Evolutionary conservation across 202 grass and related monocot species (phyloP).

Genomic region (Musa balbisiana): DNA sequence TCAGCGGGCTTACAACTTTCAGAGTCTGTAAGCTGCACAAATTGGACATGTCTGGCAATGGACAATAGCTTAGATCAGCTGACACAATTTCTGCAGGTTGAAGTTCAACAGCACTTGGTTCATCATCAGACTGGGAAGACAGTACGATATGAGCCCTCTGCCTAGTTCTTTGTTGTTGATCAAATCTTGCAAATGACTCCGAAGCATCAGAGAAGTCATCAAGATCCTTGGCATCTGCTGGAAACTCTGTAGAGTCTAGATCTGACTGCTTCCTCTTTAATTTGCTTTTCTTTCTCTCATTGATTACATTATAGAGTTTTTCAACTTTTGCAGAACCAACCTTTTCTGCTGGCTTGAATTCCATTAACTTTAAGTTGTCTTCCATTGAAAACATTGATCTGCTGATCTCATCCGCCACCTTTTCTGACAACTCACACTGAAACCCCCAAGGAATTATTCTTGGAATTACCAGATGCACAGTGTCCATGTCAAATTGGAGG

Average conservation of each 20-base stretch:
- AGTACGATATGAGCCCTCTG: conserved; percentile 37
- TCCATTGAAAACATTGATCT: conserved; percentile 59
- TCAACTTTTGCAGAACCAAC: conserved; percentile 21
- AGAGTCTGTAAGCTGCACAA: conserved; percentile 19
- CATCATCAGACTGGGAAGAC: conserved; percentile 66
- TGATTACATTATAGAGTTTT: conserved; percentile 43
- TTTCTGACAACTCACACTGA: conserved; percentile 78
- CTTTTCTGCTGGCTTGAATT: conserved; percentile 32
- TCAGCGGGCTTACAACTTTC: conserved; percentile 21
- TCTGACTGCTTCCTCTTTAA: conserved; percentile 35
- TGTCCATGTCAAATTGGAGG: conserved; percentile 65
- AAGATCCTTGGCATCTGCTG: conserved; percentile 58
- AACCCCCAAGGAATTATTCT: conserved; percentile 59
- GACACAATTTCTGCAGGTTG: conserved; percentile 19
- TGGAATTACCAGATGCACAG: conserved; percentile 59
- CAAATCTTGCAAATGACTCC: conserved; percentile 29
- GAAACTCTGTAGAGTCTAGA: conserved; percentile 37
- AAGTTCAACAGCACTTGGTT: conserved; percentile 29
- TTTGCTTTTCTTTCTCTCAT: conserved; percentile 52
- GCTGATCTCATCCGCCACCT: conserved; percentile 52
- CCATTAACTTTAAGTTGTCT: conserved; percentile 34
- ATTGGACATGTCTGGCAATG: conserved; percentile 22
- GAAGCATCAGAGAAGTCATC: conserved; percentile 72
- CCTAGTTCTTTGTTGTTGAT: conserved; percentile 41
- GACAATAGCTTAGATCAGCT: conserved; percentile 16